These are phyloP conservation scores for Prunella vulgaris DNA, from an alignment of 257 asterid species.

Conservation along the genomic window DNA sequence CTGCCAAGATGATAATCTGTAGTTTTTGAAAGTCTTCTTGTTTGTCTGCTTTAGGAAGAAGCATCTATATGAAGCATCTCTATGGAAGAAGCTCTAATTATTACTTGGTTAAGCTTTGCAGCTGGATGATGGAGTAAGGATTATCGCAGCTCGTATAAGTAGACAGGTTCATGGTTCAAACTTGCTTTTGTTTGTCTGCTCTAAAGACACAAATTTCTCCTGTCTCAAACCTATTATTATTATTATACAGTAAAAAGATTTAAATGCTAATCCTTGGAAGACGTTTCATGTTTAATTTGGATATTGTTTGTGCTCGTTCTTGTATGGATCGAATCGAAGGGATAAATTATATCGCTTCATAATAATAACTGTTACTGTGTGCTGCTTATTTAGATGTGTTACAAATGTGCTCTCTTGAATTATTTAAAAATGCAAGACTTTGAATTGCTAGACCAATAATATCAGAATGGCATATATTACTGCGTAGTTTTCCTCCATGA, in stretches of 20 bases:
- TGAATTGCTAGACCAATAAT: not conserved
- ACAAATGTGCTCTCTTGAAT: not conserved
- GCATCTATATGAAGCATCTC: constrained; percentile 32
- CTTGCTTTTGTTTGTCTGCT: constrained; percentile 26
- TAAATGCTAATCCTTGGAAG: constrained; percentile 2
- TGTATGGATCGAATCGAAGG: constrained; percentile 12
- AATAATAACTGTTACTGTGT: constrained; percentile 13
- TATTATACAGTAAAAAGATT: not conserved
- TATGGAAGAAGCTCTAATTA: constrained; percentile 29
- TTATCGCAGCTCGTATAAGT: constrained; percentile 22
- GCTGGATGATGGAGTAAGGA: constrained; percentile 24
- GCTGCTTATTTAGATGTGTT: not conserved
- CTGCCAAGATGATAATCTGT: constrained; percentile 27
- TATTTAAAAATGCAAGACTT: no score
- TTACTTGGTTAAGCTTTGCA: constrained; percentile 35
- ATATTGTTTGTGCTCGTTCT: constrained; percentile 9
- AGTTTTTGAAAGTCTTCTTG: constrained; percentile 27
- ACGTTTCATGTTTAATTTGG: constrained; percentile 14
- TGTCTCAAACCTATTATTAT: not conserved
- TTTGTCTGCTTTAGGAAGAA: constrained; percentile 31
- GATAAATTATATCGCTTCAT: not conserved
- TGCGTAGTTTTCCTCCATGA: not conserved
- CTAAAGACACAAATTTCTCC: constrained; percentile 11
- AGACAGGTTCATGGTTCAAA: constrained; percentile 17
- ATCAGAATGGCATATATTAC: no score